Conservation (phyloP, 805 yeast genomes). For the Ogataea zsoltii region DNA sequence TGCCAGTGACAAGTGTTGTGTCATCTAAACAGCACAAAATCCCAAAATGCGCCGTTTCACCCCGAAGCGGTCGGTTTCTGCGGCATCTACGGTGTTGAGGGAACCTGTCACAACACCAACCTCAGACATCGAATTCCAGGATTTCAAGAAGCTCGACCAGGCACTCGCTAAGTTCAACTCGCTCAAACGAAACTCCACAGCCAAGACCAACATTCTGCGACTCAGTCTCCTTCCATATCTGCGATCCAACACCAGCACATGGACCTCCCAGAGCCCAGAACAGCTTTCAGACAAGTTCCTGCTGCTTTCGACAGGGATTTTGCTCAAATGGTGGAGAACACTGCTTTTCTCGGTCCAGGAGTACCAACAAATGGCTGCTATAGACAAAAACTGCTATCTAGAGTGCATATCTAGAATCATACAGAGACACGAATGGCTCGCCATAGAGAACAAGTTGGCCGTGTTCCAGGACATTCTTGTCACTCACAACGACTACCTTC, state of each 20-base stretch:
- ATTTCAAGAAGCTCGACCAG: slow-evolving; percentile 42
- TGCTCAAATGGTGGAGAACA: slow-evolving; percentile 58
- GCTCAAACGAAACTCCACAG: slow-evolving; percentile 35
- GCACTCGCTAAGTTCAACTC: slow-evolving; percentile 46
- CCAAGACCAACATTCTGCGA: slow-evolving; percentile 49
- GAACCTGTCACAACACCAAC: background rate
- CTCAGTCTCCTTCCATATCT: slow-evolving; percentile 48
- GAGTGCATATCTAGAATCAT: slow-evolving; percentile 56
- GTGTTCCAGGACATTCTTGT: slow-evolving; percentile 24
- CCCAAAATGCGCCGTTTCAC: slow-evolving; percentile 7
- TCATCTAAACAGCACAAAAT: background rate
- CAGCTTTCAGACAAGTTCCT: slow-evolving; percentile 10
- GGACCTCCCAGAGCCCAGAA: slow-evolving; percentile 14
- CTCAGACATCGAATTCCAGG: slow-evolving; percentile 19
- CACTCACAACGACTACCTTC: slow-evolving; percentile 39
- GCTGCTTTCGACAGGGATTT: slow-evolving; percentile 10
- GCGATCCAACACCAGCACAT: slow-evolving; percentile 25
- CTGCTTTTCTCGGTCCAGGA: slow-evolving; percentile 37
- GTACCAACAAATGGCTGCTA: slow-evolving; percentile 38
- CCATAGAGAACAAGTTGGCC: slow-evolving; percentile 8
- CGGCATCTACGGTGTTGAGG: slow-evolving; percentile 13
- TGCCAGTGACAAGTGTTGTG: background rate
- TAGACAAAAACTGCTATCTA: slow-evolving; percentile 52
- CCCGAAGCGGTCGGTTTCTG: slow-evolving; percentile 14
- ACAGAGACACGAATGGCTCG: slow-evolving; percentile 48